Evolutionary conservation across 2,329 filamentous ascomycete species (phyloP), one percentile per base, ranked within the genome.

Genomic region (Mycosphaerella sp.): DNA sequence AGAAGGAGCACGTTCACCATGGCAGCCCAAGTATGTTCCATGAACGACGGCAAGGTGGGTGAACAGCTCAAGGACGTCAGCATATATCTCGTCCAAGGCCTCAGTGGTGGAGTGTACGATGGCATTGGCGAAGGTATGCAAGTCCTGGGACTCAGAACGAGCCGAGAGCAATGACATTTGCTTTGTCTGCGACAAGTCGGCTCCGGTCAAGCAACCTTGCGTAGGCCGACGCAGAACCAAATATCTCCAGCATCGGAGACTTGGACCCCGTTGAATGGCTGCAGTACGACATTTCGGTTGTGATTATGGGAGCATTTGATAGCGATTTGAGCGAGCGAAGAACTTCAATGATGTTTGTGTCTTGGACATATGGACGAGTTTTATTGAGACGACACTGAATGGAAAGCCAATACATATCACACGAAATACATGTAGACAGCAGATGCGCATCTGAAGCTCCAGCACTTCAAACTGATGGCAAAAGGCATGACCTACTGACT

Each of bases 81-180:
- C 2, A 65, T 76, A 2, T 88, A 84, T 80, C 77, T 81, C 61
- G 67, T 85, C 1, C 76, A 83, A 55, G 79, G 81, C 16, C 70
- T 88, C 44, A 76, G 80, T 1, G 82, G 81, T 12, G 86, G 85
- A 0, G 71, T 88, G 37, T 80, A 81, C 59, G 82, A 87, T 59
- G 83, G 85, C 5, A 71, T 75, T 32, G 75, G 73, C 1, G 75
- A 81, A 54, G 79, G 79, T 0, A 70, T 81, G 65, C 64, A 68
- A 16, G 68, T 75, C 37, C 54, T 79, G 42, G 73, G 74, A 2
- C 53, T 58, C 52, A 64, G 56, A 28, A 41, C 45, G 28, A 43
- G 39, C 18, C 41, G 41, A 30, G 28, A 25, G 14, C 32, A 43
- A 34, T 41, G 49, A 52, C 32, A 42, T 18, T 14, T 39, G 30